Evolutionary conservation across 2,329 filamentous ascomycete genomes (phyloP), one percentile per base, ranked within the genome.

Genomic region (Thielaviopsis ethacetica): DNA sequence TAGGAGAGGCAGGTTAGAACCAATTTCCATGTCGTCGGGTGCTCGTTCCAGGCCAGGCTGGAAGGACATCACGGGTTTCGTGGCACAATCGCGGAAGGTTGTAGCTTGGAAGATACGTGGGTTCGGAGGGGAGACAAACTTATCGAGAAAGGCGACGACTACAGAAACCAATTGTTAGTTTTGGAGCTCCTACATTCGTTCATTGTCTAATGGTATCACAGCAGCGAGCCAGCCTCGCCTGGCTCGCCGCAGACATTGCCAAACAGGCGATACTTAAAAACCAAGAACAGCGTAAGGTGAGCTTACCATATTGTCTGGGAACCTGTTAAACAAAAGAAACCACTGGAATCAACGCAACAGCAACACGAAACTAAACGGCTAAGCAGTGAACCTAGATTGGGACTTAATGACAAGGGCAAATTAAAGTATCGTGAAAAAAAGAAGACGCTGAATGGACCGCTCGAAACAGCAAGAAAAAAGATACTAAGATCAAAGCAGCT

Each of bases 71-170:
- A 34, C 10, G 30, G 10, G 30, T 34, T 34, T 12, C 30, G 30
- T 34, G 30, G 30, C 10, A 34, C 10, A 9, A 34, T 34, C n/a
- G 44, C 19, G 44, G 44, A 1, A 19, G 17, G 21, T 19, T n/a
- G n/a, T 21, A n/a, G 44, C n/a, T 49, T 21, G 44, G 30, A 10
- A 34, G 30, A 34, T 34, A 34, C 30, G 10, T 34, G 30, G 30
- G n/a, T 49, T 49, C 44, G n/a, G 54, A 61, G 57, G 49, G 61
- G 38, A 55, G 54, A 66, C 82, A 71, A 79, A 95, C 90, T 96
- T 84, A 95, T 95, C 72, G 89, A 86, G 82, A 95, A 95, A 66
- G 90, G 91, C 65, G 87, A 93, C 70, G 84, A 84, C 90, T 95
- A 70, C 62, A 64, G 41, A 24, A 58, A 57, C 50, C 17, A 53